Conservation (phyloP, 2,329 filamentous ascomycete genomes). For the Cercospora janseana region DNA sequence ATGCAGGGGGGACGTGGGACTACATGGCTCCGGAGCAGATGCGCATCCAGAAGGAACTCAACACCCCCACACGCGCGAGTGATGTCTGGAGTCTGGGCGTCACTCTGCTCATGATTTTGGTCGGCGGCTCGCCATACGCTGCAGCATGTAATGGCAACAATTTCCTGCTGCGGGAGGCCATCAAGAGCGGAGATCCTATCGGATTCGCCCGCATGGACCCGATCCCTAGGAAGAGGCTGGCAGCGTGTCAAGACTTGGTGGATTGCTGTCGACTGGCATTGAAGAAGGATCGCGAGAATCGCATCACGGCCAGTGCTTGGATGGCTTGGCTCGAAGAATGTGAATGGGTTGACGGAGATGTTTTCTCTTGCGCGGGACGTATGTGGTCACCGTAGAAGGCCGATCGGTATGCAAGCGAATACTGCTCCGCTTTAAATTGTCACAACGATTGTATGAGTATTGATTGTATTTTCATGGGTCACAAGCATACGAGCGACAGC, state of each 20-base stretch:
- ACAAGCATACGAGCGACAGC: too few relatives aligned
- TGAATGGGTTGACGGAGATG: conserved; percentile 19
- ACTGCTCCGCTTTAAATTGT: too few relatives aligned
- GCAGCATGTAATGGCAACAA: conserved; percentile 41
- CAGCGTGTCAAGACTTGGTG: conserved; percentile 36
- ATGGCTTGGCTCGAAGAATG: conserved; percentile 35
- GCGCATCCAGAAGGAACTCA: conserved; percentile 31
- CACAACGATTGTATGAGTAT: too few relatives aligned
- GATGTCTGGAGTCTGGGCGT: conserved; percentile 50
- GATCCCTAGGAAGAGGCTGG: conserved; percentile 34
- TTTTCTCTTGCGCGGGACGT: neutral
- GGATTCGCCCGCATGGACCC: conserved; percentile 42
- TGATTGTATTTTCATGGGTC: too few relatives aligned
- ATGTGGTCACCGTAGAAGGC: neutral
- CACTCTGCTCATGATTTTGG: conserved; percentile 45
- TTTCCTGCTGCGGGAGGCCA: conserved; percentile 45
- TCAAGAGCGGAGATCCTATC: conserved; percentile 45
- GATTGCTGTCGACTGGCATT: conserved; percentile 43
- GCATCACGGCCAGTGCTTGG: conserved; percentile 33
- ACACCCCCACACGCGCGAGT: conserved; percentile 36
- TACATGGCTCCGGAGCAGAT: conserved; percentile 44
- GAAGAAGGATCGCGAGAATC: conserved; percentile 37
- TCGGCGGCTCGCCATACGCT: conserved; percentile 45
- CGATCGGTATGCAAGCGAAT: too few relatives aligned
- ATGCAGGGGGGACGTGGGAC: conserved; percentile 48